phyloP scores from a whole-genome alignment of 2,329 filamentous ascomycete species.

The Botryotinia calthae region DNA sequence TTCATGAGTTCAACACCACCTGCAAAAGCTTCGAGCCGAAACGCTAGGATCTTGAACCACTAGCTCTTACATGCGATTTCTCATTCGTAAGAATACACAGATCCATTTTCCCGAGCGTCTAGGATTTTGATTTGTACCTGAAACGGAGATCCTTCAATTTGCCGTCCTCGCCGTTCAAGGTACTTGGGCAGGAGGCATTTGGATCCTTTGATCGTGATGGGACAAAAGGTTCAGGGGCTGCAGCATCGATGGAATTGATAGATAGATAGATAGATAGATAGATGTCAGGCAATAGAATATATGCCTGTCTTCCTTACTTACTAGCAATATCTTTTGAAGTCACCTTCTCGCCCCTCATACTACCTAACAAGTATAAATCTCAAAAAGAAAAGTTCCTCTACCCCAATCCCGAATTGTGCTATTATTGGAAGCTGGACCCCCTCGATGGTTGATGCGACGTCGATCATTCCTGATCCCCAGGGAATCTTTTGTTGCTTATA shows the following conservation, averaged over 20 bases:
- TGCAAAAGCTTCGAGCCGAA: not conserved
- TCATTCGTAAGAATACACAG: too few species aligned
- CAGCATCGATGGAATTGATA: not conserved
- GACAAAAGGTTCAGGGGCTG: not conserved
- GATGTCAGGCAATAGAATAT: not conserved
- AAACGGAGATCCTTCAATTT: slow-evolving; percentile 12
- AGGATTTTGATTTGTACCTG: not conserved
- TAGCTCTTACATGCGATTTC: not conserved
- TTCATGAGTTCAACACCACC: not conserved
- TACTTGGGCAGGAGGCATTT: not conserved
- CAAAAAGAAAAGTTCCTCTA: not conserved
- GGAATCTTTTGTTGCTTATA: not conserved
- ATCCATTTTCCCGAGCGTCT: slow-evolving; percentile 4
- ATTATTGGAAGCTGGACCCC: slow-evolving; percentile 10
- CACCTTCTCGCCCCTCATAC: not conserved
- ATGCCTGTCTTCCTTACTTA: not conserved
- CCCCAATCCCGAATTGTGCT: slow-evolving; percentile 3
- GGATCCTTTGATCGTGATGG: not conserved
- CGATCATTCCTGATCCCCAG: slow-evolving; percentile 5
- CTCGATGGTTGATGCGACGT: slow-evolving; percentile 10
- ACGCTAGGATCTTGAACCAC: not conserved
- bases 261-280: not conserved
- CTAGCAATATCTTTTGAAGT: not conserved
- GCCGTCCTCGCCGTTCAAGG: not conserved
- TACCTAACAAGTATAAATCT: not conserved